Evolutionary conservation across 768 basidiomycete genomes (phyloP).

Genomic region (Lentinula boryana): DNA sequence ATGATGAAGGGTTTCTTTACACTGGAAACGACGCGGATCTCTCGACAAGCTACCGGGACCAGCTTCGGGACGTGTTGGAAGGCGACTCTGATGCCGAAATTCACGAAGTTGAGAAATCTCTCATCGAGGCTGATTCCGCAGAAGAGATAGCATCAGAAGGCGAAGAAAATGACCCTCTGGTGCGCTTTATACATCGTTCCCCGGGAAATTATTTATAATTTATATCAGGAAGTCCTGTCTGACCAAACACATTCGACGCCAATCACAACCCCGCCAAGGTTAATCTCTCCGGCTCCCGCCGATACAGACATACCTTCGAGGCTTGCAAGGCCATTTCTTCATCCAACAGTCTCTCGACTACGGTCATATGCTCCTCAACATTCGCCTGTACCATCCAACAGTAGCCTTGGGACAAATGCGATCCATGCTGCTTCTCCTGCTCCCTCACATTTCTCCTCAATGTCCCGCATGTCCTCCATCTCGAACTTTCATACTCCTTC

Average conservation of each 20-base stretch:
- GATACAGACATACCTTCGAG: slow-evolving; percentile 30
- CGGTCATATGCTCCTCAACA: slow-evolving; percentile 59
- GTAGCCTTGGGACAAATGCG: slow-evolving; percentile 35
- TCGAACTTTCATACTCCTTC: slow-evolving; percentile 36
- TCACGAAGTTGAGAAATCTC: slow-evolving; percentile 39
- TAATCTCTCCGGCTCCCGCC: slow-evolving; percentile 28
- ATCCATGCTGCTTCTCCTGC: slow-evolving; percentile 44
- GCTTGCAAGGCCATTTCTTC: slow-evolving; percentile 53
- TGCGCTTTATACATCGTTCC: slow-evolving; percentile 15
- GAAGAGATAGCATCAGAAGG: slow-evolving; percentile 21
- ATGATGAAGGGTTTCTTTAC: slow-evolving; percentile 67
- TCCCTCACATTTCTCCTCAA: slow-evolving; percentile 61
- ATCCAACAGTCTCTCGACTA: slow-evolving; percentile 74
- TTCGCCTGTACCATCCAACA: slow-evolving; percentile 33
- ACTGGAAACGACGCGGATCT: slow-evolving; percentile 58
- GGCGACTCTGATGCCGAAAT: slow-evolving; percentile 46
- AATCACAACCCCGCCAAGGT: slow-evolving; percentile 30
- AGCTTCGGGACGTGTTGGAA: slow-evolving; percentile 68
- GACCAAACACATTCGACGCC: slow-evolving; percentile 30
- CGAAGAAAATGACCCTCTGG: slow-evolving; percentile 16
- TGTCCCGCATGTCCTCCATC: slow-evolving; percentile 65
- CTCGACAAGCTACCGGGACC: slow-evolving; percentile 55
- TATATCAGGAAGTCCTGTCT: slow-evolving; percentile 14
- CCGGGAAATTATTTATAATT: slow-evolving; percentile 15
- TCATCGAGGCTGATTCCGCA: slow-evolving; percentile 32